phyloP scores from a whole-genome alignment of 2,329 filamentous ascomycete genomes.

The Thelonectria discophora region DNA sequence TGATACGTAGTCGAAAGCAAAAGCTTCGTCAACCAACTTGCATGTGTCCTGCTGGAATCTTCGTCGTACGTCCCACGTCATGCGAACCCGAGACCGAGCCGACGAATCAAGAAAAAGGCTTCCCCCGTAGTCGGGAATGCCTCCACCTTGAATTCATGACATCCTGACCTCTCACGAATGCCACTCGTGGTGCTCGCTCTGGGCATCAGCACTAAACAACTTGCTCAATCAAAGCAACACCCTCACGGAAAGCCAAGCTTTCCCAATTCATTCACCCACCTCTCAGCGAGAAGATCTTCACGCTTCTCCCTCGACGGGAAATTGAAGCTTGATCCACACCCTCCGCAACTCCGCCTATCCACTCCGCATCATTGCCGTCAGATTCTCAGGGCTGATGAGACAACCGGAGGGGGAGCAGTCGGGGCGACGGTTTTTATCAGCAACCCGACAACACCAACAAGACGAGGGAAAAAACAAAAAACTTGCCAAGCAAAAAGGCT shows the following conservation, averaged over 20 bases:
- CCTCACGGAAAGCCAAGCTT: not conserved
- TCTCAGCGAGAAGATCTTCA: not conserved
- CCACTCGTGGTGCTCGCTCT: too few relatives aligned
- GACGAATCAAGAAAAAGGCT: not conserved
- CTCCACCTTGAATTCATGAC: not conserved
- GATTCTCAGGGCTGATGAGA: not conserved
- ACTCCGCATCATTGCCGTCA: not conserved
- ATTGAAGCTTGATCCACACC: slow-evolving; percentile 12
- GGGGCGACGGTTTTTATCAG: slow-evolving; percentile 22
- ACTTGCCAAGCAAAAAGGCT: not conserved
- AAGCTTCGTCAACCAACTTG: not conserved
- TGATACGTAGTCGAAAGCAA: too few relatives aligned
- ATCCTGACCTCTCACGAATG: not conserved
- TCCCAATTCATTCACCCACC: not conserved
- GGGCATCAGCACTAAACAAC: not conserved
- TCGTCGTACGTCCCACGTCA: not conserved
- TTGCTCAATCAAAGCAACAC: not conserved
- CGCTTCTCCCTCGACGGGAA: slow-evolving; percentile 8
- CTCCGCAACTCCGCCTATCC: slow-evolving; percentile 21
- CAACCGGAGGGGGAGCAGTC: not conserved
- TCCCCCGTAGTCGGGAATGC: not conserved
- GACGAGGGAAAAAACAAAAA: not conserved
- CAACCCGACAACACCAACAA: slow-evolving; percentile 14
- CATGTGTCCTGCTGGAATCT: not conserved
- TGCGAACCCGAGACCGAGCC: not conserved